These are phyloP conservation scores for Cercis canadensis DNA, from an alignment of 306 rosid species.

Conservation along the genomic window DNA sequence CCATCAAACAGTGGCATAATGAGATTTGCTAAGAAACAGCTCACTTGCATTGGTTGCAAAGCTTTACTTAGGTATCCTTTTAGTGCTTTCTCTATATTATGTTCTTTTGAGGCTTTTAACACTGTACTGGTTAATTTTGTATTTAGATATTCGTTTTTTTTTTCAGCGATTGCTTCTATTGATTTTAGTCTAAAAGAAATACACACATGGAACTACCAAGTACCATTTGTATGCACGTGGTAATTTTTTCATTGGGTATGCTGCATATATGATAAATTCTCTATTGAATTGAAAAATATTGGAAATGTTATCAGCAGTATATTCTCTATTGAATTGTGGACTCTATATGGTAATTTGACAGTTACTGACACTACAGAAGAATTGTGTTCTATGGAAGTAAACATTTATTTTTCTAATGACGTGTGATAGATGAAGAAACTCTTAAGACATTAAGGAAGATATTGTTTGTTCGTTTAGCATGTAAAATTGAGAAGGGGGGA, in stretches of 20 bases:
- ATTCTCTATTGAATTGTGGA: constrained; percentile 17
- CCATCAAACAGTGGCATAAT: constrained; percentile 92
- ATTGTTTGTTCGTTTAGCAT: too few relatives aligned
- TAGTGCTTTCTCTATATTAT: constrained; percentile 1
- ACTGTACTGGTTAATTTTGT: constrained; percentile 31
- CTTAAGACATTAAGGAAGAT: too few relatives aligned
- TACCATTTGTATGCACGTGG: constrained; percentile 6
- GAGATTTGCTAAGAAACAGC: constrained; percentile 91
- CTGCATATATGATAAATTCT: constrained; percentile 13
- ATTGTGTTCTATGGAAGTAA: constrained; percentile 15
- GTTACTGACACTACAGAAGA: background rate
- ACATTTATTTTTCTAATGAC: background rate
- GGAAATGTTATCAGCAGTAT: constrained; percentile 19
- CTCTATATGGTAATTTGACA: background rate
- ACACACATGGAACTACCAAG: constrained; percentile 4
- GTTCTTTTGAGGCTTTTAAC: constrained; percentile 9
- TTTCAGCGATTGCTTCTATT: constrained; percentile 10
- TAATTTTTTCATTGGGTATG: constrained; percentile 1
- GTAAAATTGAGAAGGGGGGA: too few relatives aligned
- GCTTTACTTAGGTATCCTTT: constrained; percentile 80
- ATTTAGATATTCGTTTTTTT: constrained; percentile 25
- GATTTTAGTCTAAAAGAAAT: constrained; percentile 17
- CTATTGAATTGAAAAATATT: background rate
- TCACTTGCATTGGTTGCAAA: constrained; percentile 92
- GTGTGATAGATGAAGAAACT: too few relatives aligned